Base-by-base conservation (phyloP, 495 filamentous ascomycete genomes). In the Bacidia gigantensis region DNA sequence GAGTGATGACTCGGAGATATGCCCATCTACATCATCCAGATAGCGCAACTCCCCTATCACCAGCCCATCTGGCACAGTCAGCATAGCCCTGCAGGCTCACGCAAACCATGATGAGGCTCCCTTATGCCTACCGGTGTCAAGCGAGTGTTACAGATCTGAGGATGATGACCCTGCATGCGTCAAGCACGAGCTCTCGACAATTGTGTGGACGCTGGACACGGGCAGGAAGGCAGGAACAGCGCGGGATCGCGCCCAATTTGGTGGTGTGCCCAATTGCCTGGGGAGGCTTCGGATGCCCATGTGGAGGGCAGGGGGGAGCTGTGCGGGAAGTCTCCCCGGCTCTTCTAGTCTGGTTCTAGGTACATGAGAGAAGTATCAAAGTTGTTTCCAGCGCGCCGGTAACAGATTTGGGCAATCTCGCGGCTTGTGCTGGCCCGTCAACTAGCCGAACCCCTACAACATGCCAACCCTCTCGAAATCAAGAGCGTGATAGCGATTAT, bases 271-370 rank as follows among this genome's bases (percentile, higher is more conserved):
- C 14, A 35, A 35, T n/a, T n/a, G n/a, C n/a, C n/a, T n/a, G n/a
- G n/a, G n/a, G 29, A 14, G 29, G 29, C 29, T 35, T 35, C 29
- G 29, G 29, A 35, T 35, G 14, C 29, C 29, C 29, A 35, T 35
- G 29, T 35, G 29, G 29, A 35, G 14, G 29, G 7, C 29, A 35
- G 29, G 29, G 29, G 29, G 14, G 29, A 35, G 26, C 22, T 25
- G 2, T 24, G 26, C 47, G 47, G 47, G n/a, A 50, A 17, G 2
- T 20, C 29, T 50, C 32, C 47, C 47, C 25, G 47, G 47, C 14
- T 11, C 26, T 50, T 50, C 47, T 50, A 50, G 47, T 26, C 17
- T 9, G 25, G 3, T 50, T 50, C 47, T 50, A 50, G 47, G 21
- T 29, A 50, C 47, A 7, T 44, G 41, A 22, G 20, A 44, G 41